Percentiles rank a stretch among this genome's conserved stretches.
These are phyloP conservation scores for Capsicum rhomboideum DNA, from an alignment of 257 asterid genomes.

Conservation along the genomic window DNA sequence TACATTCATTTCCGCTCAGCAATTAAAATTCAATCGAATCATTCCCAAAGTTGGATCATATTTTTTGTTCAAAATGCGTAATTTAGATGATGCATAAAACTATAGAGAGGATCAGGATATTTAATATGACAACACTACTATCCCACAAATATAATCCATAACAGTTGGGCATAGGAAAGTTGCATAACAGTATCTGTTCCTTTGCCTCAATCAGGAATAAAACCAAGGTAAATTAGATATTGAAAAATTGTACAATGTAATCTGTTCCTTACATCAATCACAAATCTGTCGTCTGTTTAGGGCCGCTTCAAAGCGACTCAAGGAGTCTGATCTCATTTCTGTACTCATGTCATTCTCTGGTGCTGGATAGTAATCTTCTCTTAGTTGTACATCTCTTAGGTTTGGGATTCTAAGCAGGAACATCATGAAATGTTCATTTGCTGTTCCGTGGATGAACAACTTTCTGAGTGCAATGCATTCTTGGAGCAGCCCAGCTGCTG, in stretches of 20 bases:
- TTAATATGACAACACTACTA: background rate
- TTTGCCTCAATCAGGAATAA: background rate
- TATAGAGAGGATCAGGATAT: background rate
- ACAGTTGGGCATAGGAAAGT: background rate
- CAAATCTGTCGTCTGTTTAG: constrained; percentile 52
- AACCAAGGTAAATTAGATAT: background rate
- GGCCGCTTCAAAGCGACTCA: constrained; percentile 70
- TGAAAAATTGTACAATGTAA: background rate
- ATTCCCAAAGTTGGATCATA: too few relatives aligned
- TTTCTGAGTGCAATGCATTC: constrained; percentile 54
- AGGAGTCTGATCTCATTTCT: constrained; percentile 85
- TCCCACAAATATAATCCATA: background rate
- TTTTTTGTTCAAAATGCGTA: background rate
- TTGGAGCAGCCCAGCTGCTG: constrained; percentile 73
- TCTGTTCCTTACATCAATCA: constrained; percentile 28
- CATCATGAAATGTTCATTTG: constrained; percentile 82
- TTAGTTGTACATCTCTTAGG: constrained; percentile 73
- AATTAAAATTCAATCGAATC: background rate
- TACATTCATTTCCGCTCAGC: background rate
- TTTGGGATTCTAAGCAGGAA: constrained; percentile 37
- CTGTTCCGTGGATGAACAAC: constrained; percentile 80
- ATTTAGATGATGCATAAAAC: background rate
- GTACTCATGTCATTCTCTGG: constrained; percentile 98
- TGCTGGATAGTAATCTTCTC: constrained; percentile 90
- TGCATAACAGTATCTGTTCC: background rate